Evolutionary conservation across 805 yeast species (phyloP), one percentile per base, ranked within the genome.

Genomic region (Yamadazyma paraphyllophila): DNA sequence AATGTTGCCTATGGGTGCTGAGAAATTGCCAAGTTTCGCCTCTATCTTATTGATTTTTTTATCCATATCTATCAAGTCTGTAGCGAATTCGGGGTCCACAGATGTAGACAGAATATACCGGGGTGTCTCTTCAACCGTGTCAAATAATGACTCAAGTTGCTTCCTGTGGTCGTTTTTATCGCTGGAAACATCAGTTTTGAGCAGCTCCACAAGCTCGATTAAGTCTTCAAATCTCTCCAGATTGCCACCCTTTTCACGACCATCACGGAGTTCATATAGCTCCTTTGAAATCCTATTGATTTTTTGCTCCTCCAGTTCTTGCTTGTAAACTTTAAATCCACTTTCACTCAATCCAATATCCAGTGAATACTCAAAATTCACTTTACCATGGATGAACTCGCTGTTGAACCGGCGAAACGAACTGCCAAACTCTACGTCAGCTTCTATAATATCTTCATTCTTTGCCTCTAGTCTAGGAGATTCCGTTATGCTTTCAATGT

Each of bases 291-390:
- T 66, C 36, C 79, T 49, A 7, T 61, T 60, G 30, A 76, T 42
- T 47, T 62, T 67, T 56, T 72, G 74, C 29, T 58, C 68, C 15
- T 53, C 51, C 0, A 76, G 66, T 49, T 76, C 80, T 20, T 59
- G 26, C 13, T 27, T 26, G 15, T 10, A 32, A 2, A 40, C 44
- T 12, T 44, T 47, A 40, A 61, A 66, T 10, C 73, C 73, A 16
- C 49, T 51, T 7, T 45, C 47, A 4, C 52, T 52, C 20, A 63
- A 47, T 2, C 43, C 34, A 7, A 46, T 47, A 41, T 51, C 45
- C 34, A 67, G 33, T 47, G 58, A 50, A 37, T 74, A 66, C 71
- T 72, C 63, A 49, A 68, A 66, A 55, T 74, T 75, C 26, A 63
- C 62, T 14, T 61, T 49, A 9, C 64, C 69, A 12, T 34, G 41